These are phyloP conservation scores for Solanum clarkiae DNA, from an alignment of 257 asterid species.

Conservation along the genomic window DNA sequence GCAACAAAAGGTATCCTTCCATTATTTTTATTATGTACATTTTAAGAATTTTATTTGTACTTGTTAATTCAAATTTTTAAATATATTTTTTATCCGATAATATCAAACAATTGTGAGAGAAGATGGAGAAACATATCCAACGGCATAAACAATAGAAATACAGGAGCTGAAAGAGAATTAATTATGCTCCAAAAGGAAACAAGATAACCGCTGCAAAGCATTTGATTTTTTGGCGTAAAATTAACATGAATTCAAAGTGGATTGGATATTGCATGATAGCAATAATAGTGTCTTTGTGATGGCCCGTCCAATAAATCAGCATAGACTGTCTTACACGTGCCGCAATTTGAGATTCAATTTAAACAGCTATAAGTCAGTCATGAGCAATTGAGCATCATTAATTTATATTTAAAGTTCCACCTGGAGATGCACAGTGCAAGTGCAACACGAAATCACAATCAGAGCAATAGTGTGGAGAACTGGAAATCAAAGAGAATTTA, in stretches of 20 bases:
- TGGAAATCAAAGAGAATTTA: too few species aligned
- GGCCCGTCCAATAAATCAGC: not conserved
- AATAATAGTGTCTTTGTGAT: not conserved
- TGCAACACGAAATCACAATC: constrained; percentile 7
- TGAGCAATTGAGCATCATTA: not conserved
- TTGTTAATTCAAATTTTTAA: not conserved
- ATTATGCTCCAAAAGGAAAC: not conserved
- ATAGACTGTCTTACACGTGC: not conserved
- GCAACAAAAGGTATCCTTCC: not conserved
- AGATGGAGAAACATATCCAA: not conserved
- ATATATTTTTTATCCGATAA: not conserved
- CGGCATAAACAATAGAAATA: not conserved
- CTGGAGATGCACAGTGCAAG: not conserved
- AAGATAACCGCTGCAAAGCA: not conserved
- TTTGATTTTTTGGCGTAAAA: not conserved
- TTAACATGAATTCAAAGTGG: not conserved
- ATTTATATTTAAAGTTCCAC: not conserved
- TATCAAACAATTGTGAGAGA: not conserved
- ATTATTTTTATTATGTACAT: not conserved
- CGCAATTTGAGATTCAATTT: not conserved
- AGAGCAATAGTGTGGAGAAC: not conserved
- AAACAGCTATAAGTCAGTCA: not conserved
- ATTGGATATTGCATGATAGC: not conserved
- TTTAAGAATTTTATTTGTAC: not conserved
- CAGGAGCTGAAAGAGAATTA: not conserved